These are phyloP conservation scores for Panellus pusillus DNA, from an alignment of 768 basidiomycete species.

Conservation along the genomic window DNA sequence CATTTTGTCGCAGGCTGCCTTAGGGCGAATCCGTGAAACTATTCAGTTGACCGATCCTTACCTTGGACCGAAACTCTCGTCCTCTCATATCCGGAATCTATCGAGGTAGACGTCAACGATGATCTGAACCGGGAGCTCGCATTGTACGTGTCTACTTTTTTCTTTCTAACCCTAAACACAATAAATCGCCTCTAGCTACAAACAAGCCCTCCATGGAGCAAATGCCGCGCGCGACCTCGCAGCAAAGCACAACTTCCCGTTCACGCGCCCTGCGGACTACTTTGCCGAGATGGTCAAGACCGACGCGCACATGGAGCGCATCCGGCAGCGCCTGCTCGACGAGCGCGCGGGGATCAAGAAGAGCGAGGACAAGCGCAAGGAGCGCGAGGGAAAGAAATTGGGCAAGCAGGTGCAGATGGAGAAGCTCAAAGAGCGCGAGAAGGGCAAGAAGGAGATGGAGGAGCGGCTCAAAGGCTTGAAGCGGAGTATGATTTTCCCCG, in stretches of 20 bases:
- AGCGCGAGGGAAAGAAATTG: slow-evolving; percentile 95
- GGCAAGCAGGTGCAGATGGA: slow-evolving; percentile 97
- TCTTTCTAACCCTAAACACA: background rate
- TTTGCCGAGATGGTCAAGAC: slow-evolving; percentile 99
- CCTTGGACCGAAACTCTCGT: slow-evolving; percentile 85
- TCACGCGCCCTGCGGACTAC: slow-evolving; percentile 90
- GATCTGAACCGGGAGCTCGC: slow-evolving; percentile 94
- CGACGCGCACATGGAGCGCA: slow-evolving; percentile 96
- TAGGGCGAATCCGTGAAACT: slow-evolving; percentile 77
- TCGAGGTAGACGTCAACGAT: slow-evolving; percentile 77
- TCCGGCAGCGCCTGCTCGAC: slow-evolving; percentile 86
- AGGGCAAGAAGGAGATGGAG: slow-evolving; percentile 88
- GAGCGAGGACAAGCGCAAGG: slow-evolving; percentile 86
- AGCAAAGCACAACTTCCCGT: slow-evolving; percentile 75
- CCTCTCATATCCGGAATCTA: slow-evolving; percentile 68
- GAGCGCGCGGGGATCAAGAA: slow-evolving; percentile 88
- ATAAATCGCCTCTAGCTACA: slow-evolving; percentile 63
- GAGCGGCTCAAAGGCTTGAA: slow-evolving; percentile 85
- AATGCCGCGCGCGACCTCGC: slow-evolving; percentile 75
- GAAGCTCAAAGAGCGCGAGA: slow-evolving; percentile 88
- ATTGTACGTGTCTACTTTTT: slow-evolving; percentile 63
- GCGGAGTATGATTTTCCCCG: slow-evolving; percentile 61
- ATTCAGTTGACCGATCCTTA: slow-evolving; percentile 70
- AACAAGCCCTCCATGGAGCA: slow-evolving; percentile 88
- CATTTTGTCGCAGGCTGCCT: slow-evolving; percentile 53